Percentiles rank a stretch among this genome's conserved stretches.
These are phyloP conservation scores for Penicillium sp. DNA, from an alignment of 2,329 filamentous ascomycete species.

Conservation along the genomic window DNA sequence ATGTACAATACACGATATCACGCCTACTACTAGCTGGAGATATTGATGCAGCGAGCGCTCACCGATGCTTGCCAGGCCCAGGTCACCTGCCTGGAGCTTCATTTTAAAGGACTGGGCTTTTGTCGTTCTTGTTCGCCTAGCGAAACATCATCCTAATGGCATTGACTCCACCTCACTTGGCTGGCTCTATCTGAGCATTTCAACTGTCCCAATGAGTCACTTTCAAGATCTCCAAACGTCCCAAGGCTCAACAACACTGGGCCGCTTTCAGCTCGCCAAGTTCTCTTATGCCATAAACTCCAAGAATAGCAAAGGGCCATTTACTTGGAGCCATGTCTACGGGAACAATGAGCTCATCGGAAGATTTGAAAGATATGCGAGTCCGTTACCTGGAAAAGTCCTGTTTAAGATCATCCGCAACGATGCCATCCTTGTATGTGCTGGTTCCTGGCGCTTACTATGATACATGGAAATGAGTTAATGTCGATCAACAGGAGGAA, in stretches of 20 bases:
- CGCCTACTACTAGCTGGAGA: too few species aligned
- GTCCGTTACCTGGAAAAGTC: slow-evolving; percentile 19
- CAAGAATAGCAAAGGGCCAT: slow-evolving; percentile 40
- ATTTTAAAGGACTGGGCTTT: neutral
- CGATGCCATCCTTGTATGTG: slow-evolving; percentile 42
- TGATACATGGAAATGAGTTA: neutral
- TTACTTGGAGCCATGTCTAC: slow-evolving; percentile 52
- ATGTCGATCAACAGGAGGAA: slow-evolving; percentile 41
- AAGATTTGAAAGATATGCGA: slow-evolving; percentile 39
- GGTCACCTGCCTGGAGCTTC: slow-evolving; percentile 10
- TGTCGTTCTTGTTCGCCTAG: neutral
- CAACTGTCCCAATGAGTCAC: slow-evolving; percentile 19
- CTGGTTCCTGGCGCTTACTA: neutral
- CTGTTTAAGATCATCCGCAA: slow-evolving; percentile 43
- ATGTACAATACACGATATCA: neutral
- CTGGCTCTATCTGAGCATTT: neutral
- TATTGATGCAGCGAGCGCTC: too few species aligned
- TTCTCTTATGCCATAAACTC: slow-evolving; percentile 51
- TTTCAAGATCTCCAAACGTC: slow-evolving; percentile 7
- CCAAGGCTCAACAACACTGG: slow-evolving; percentile 21
- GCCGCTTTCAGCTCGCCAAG: slow-evolving; percentile 42
- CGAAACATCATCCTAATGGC: neutral
- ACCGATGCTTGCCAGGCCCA: neutral
- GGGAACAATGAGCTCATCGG: slow-evolving; percentile 42
- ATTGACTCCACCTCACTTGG: neutral